A percentile compares a stretch with the other conserved stretches of the same genome.
Evolutionary conservation across 495 filamentous ascomycete species (phyloP).

Genomic region (Chlorociboria aeruginascens): DNA sequence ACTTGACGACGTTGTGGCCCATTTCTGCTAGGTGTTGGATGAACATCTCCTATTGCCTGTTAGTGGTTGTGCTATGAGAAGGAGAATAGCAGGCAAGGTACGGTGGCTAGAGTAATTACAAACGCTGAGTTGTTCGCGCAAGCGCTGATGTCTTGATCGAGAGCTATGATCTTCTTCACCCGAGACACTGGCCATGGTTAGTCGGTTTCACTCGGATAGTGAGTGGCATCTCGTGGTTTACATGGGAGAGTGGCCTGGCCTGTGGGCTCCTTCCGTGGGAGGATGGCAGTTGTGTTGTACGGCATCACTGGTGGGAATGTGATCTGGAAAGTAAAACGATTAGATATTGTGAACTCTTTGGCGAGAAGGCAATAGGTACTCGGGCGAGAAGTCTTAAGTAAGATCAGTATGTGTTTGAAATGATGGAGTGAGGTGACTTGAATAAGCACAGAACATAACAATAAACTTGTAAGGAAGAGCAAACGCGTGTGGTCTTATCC

Average conservation of each 20-base stretch:
- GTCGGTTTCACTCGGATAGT: not conserved
- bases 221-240: slow-evolving; percentile 33
- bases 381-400: too few relatives aligned
- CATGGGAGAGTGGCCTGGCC: slow-evolving; percentile 76
- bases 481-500: too few relatives aligned
- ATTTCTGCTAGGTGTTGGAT: slow-evolving; percentile 82
- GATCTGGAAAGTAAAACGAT: too few relatives aligned
- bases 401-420: too few relatives aligned
- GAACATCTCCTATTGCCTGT: slow-evolving; percentile 68
- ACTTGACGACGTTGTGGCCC: slow-evolving; percentile 75
- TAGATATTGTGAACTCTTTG: too few relatives aligned
- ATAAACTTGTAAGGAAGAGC: too few relatives aligned
- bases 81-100: slow-evolving; percentile 26
- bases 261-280: slow-evolving; percentile 67
- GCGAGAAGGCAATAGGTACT: too few relatives aligned
- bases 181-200: slow-evolving; percentile 47
- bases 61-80: not conserved
- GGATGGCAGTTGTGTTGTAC: slow-evolving; percentile 78
- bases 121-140: slow-evolving; percentile 94
- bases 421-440: too few relatives aligned
- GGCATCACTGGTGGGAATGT: slow-evolving; percentile 44
- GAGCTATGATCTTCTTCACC: slow-evolving; percentile 83
- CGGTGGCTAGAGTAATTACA: slow-evolving; percentile 81
- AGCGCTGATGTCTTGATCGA: slow-evolving; percentile 71
- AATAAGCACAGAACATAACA: too few relatives aligned